Conservation (phyloP, 2,329 filamentous ascomycete species). For the Microcyclosporella mali region DNA sequence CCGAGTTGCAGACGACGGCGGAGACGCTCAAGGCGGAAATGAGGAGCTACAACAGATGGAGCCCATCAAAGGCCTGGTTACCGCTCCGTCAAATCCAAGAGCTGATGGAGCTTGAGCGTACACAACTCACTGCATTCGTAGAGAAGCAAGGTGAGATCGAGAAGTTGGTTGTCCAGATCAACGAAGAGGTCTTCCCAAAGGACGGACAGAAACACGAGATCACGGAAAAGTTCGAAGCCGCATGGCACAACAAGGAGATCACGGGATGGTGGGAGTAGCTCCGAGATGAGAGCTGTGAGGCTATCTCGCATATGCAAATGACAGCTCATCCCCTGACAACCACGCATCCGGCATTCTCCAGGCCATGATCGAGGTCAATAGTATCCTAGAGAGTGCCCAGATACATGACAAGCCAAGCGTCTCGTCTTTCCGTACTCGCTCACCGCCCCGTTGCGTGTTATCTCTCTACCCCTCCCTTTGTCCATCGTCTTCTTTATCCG, state of each 20-base stretch:
- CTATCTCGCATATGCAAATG: no score
- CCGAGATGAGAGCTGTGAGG: no score
- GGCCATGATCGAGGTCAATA: no score
- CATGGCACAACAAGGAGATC: neutral
- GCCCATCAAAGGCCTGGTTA: neutral
- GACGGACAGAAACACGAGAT: neutral
- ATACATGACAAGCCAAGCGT: no score
- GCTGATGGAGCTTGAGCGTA: conserved; percentile 1
- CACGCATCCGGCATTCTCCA: no score
- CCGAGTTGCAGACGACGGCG: neutral
- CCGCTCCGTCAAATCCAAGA: neutral
- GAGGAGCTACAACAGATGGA: conserved; percentile 1
- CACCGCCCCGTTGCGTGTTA: no score
- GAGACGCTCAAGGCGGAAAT: conserved; percentile 2
- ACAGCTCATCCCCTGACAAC: no score
- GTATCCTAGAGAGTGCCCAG: no score
- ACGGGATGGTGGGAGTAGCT: no score
- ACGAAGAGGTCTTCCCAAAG: neutral
- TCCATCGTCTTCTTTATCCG: no score
- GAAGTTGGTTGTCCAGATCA: neutral
- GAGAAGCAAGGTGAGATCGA: neutral
- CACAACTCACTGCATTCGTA: conserved; percentile 1
- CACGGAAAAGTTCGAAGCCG: neutral
- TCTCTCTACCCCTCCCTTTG: no score
- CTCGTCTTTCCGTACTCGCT: no score